A percentile compares a stretch with the other conserved stretches of the same genome.
Conservation (phyloP, 2,329 filamentous ascomycete genomes). For the Fusarium vanettenii region DNA sequence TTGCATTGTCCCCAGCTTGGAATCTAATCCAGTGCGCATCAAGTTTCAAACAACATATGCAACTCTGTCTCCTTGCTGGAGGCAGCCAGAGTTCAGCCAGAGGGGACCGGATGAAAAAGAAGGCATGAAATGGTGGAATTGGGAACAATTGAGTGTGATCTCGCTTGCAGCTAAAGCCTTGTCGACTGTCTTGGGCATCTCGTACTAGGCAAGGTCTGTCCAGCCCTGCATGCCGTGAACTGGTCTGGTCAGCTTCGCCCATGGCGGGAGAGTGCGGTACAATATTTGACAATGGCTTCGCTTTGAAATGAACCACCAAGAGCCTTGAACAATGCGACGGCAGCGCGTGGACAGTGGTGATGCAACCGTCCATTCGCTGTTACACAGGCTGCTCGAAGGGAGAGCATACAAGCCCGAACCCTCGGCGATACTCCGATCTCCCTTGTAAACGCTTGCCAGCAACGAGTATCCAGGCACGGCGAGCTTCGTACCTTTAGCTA, state of each 20-base stretch:
- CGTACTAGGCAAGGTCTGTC: constrained; percentile 7
- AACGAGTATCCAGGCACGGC: constrained; percentile 15
- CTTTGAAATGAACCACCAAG: neutral
- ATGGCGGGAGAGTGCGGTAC: constrained; percentile 16
- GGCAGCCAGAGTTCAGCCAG: neutral
- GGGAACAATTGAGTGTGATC: constrained; percentile 14
- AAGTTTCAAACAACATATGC: constrained; percentile 8
- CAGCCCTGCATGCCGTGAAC: constrained; percentile 4
- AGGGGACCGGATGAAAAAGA: neutral
- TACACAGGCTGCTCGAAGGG: constrained; percentile 20
- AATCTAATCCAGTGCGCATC: constrained; percentile 9
- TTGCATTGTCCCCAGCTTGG: constrained; percentile 1
- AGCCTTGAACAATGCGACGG: constrained; percentile 8
- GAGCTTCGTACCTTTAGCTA: constrained; percentile 25
- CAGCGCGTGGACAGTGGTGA: constrained; percentile 20
- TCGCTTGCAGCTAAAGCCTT: constrained; percentile 34
- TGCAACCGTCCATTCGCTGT: constrained; percentile 31
- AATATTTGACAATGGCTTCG: constrained; percentile 16
- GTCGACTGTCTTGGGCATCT: constrained; percentile 21
- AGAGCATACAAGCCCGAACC: constrained; percentile 27
- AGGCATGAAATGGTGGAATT: constrained; percentile 32
- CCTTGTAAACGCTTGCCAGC: neutral
- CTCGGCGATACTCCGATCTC: constrained; percentile 17
- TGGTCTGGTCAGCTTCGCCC: neutral
- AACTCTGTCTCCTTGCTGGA: neutral